A percentile compares a stretch with the other conserved stretches of the same genome.
These are phyloP conservation scores for Starmerella scarabaei DNA, from an alignment of 805 yeast species.

Conservation along the genomic window DNA sequence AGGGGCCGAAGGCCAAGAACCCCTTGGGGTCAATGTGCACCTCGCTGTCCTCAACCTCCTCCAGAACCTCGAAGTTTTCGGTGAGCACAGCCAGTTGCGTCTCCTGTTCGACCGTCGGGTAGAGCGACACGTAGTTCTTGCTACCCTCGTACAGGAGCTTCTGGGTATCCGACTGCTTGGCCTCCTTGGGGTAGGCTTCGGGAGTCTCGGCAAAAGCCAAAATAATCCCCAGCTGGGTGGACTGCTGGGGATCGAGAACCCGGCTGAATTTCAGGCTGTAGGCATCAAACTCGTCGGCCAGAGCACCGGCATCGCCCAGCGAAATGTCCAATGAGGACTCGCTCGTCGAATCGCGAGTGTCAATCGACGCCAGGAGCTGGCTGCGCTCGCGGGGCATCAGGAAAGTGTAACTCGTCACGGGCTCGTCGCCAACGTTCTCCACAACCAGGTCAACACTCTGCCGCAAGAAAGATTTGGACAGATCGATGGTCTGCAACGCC, in stretches of 20 bases:
- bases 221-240: slow-evolving; percentile 33
- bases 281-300: slow-evolving; percentile 18
- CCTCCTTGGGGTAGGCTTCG: slow-evolving; percentile 53
- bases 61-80: slow-evolving; percentile 20
- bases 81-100: slow-evolving; percentile 35
- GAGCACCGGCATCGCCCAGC: background rate
- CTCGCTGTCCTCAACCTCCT: slow-evolving; percentile 33
- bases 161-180: slow-evolving; percentile 50
- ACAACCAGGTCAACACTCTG: slow-evolving; percentile 46
- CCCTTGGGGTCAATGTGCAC: slow-evolving; percentile 18
- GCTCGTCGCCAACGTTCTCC: slow-evolving; percentile 43
- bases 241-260: slow-evolving; percentile 54
- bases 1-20: slow-evolving; percentile 45
- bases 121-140: slow-evolving; percentile 48
- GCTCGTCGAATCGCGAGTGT: slow-evolving; percentile 28
- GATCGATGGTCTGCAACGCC: slow-evolving; percentile 46
- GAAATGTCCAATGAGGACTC: slow-evolving; percentile 13
- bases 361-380: slow-evolving; percentile 35
- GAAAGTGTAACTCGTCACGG: slow-evolving; percentile 44
- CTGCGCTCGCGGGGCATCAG: slow-evolving; percentile 41
- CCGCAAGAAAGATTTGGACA: slow-evolving; percentile 50
- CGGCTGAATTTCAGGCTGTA: slow-evolving; percentile 44
- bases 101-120: slow-evolving; percentile 40
- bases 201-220: slow-evolving; percentile 27
- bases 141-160: slow-evolving; percentile 40